These are phyloP conservation scores for Voacanga thouarsii DNA, from an alignment of 257 asterid species.

Conservation along the genomic window DNA sequence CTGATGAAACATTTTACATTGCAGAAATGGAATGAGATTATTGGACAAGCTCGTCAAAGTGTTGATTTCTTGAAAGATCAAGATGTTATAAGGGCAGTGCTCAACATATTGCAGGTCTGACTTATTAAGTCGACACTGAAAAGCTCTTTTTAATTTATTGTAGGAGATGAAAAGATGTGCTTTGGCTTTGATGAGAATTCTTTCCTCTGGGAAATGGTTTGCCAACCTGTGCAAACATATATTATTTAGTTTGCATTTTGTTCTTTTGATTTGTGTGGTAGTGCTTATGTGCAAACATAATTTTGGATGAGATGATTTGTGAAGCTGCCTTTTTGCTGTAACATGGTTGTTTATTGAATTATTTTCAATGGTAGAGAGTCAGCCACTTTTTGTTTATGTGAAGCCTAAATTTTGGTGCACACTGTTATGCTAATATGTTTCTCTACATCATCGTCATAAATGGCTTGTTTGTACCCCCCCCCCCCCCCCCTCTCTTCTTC, in stretches of 20 bases:
- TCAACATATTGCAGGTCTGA: conserved; percentile 87
- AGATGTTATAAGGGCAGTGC: conserved; percentile 88
- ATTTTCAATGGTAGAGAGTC: not conserved
- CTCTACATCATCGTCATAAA: not conserved
- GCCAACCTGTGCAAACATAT: not conserved
- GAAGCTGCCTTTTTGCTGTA: not conserved
- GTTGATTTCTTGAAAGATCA: conserved; percentile 86
- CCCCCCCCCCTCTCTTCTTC: too few species aligned
- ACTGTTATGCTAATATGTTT: not conserved
- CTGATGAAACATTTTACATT: conserved; percentile 27
- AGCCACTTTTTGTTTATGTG: not conserved
- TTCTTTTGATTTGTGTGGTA: not conserved
- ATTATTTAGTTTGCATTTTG: not conserved
- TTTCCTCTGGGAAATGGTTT: not conserved
- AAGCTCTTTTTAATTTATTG: not conserved
- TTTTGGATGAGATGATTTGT: too few species aligned
- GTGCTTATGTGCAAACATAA: not conserved
- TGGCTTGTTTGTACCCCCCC: too few species aligned
- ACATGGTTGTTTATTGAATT: not conserved
- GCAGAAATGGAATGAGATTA: conserved; percentile 98
- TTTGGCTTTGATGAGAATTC: not conserved
- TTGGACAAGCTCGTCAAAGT: conserved; percentile 87
- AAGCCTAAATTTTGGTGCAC: not conserved
- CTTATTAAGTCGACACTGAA: not conserved
- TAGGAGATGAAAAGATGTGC: not conserved